Conservation (phyloP, 2,329 filamentous ascomycete species). For the Cyphellophora europaea region DNA sequence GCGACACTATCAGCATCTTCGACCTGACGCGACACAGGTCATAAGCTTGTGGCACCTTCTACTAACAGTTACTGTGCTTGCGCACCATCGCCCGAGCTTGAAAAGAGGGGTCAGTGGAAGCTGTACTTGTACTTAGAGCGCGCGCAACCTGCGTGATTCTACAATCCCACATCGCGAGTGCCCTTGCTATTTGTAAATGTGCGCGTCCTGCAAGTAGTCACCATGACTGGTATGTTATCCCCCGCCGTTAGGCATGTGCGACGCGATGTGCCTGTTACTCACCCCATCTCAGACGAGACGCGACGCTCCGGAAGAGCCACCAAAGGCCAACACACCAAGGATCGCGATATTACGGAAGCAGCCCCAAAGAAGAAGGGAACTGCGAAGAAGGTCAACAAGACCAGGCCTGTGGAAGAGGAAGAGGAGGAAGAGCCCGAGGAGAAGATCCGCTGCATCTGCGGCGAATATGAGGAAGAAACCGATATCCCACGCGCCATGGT, state of each 20-base stretch:
- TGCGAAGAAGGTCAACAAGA: conserved; percentile 29
- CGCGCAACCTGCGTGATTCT: no score
- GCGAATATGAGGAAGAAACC: conserved; percentile 74
- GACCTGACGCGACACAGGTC: no score
- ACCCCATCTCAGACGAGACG: conserved; percentile 66
- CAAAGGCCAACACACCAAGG: conserved; percentile 90
- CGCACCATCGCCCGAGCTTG: no score
- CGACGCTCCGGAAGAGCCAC: conserved; percentile 91
- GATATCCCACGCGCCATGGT: conserved; percentile 90
- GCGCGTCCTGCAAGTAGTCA: not conserved
- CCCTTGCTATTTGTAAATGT: not conserved
- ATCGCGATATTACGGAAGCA: conserved; percentile 59
- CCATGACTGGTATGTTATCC: not conserved
- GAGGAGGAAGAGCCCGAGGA: conserved; percentile 51
- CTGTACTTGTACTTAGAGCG: no score
- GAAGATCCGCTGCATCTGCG: conserved; percentile 88
- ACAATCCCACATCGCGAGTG: no score
- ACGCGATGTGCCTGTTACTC: not conserved
- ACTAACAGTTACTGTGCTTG: no score
- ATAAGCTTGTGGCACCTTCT: no score
- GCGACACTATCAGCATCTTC: no score
- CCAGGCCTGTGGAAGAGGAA: conserved; percentile 38
- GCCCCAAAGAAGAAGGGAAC: conserved; percentile 39
- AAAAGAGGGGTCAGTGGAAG: no score
- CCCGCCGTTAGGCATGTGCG: not conserved